Evolutionary conservation across 2,329 filamentous ascomycete genomes (phyloP), one percentile per base, ranked within the genome.

Genomic region (Cladosporium phlei): DNA sequence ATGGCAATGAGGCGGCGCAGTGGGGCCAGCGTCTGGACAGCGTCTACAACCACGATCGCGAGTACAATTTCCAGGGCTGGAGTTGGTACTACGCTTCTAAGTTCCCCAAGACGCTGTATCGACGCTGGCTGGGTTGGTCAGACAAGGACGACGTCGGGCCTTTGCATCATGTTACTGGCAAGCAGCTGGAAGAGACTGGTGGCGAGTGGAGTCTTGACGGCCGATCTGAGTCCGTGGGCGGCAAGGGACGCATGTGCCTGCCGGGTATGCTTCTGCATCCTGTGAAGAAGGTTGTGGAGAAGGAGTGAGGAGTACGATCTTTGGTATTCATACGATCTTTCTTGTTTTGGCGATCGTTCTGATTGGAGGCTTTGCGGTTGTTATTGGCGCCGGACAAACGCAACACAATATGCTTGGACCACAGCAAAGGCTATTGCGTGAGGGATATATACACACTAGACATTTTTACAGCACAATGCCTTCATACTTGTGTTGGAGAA

Each of bases 71-170:
- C 62, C 75, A 77, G 45, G 89, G 90, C 1, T 81, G 88, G 59
- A 88, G 83, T 16, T 97, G 89, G 89, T 96, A 93, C 67, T 96
- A 95, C 67, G 87, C 89, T 55, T 85, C 86, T 0, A 81, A 82
- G 1, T 95, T 95, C 61, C 82, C 86, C 5, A 78, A 82, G 2
- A 88, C 88, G 53, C 60, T 97, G 60, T 96, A 93, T 73, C 77
- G 81, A 39, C 76, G 88, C 51, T 97, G 91, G 91, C 69, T 95
- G 27, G 90, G 89, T 1, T 80, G 91, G 59, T 80, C 79, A 54
- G 84, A 91, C 27, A 82, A 88, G 61, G 83, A 87, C 47, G 85
- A 85, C 9, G 88, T 87, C 19, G 85, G 89, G 58, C 77, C 85
- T 66, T 83, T 85, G 56, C 88, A 93, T 68, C 66, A 78, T 51